Percentiles rank a stretch among this genome's conserved stretches.
Evolutionary conservation across 140 eudicot genomes (phyloP).

Genomic region (Erigeron philadelphicus): DNA sequence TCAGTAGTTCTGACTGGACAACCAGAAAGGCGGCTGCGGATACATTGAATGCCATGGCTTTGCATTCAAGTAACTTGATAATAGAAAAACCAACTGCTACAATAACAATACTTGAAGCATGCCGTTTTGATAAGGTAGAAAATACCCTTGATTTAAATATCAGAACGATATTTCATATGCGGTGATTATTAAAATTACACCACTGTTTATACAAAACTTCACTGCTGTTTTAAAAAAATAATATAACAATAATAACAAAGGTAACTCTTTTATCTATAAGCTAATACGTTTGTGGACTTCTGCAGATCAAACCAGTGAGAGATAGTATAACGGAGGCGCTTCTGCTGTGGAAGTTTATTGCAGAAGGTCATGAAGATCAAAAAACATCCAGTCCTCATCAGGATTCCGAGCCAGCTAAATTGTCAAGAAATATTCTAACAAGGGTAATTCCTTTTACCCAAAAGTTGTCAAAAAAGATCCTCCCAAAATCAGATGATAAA

Average conservation of each 20-base stretch:
- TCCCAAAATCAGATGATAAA: conserved; percentile 36
- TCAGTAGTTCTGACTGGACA: conserved; percentile 81
- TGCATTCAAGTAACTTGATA: conserved; percentile 55
- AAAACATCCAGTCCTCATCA: conserved; percentile 45
- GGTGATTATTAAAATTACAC: not conserved
- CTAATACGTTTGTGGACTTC: not conserved
- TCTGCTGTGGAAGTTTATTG: conserved; percentile 71
- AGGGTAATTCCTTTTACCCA: too few species aligned
- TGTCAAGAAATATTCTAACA: conserved; percentile 22
- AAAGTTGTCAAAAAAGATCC: conserved; percentile 27
- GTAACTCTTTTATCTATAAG: too few species aligned
- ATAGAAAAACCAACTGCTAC: conserved; percentile 53
- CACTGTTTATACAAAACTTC: not conserved
- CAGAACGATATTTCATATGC: conserved; percentile 7
- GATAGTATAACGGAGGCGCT: conserved; percentile 87
- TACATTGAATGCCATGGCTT: conserved; percentile 55
- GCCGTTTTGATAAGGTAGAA: conserved; percentile 84
- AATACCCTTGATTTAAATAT: not conserved
- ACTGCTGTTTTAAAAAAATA: too few species aligned
- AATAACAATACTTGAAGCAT: conserved; percentile 59
- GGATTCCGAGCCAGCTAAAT: conserved; percentile 35
- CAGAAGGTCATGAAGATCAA: conserved; percentile 47
- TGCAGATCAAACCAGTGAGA: conserved; percentile 90
- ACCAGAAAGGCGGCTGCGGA: conserved; percentile 97
- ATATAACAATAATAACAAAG: too few species aligned